Base-by-base conservation (phyloP, 768 basidiomycete genomes). In the Naganishia onofrii region DNA sequence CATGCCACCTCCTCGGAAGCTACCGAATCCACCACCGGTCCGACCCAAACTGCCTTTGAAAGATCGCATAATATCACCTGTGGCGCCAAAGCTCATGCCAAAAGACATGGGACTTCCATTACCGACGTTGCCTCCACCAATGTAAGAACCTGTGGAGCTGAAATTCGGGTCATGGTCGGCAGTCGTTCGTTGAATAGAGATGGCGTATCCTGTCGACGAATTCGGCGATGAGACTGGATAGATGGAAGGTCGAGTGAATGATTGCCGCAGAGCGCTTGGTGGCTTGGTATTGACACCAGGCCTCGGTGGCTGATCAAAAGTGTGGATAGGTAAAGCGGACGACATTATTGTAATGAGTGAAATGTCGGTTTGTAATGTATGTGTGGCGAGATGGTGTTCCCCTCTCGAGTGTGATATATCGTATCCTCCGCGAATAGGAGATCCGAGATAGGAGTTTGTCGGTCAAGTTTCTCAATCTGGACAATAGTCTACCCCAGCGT, bases 21-120 rank as follows among this genome's bases (percentile, higher is more conserved):
- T 66, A 1, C 70, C 70, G 32, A 70, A 70, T 15, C 53, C 70
- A 10, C 36, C 44, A 36, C 69, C 57, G 9, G 46, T n/a, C 6
- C 68, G 56, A 36, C 68, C 58, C 42, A 57, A 1, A 31, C 57
- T 19, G 32, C 32, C 44, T 44, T 53, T 58, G 12, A 57, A 34
- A 51, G 68, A 57, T 26, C 67, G 67, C 55, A 63, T 54, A 23
- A 63, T 29, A 28, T 65, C 60, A 29, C 70, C 70, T 17, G 29
- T 65, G 8, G 57, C 69, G 10, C 64, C 65, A 38, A 66, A 70
- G 65, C 70, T 70, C 70, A 70, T 70, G 36, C 70, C 70, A n/a
- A 70, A 51, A 19, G 64, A 66, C 70, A 70, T 70, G 38, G 70
- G 70, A 64, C 70, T 70, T 1, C 53, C 70, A 51, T 58, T 58